Evolutionary conservation across 164 flowering plant species (phyloP), one percentile per base, ranked within the genome.

Genomic region (Tinospora cordifolia): DNA sequence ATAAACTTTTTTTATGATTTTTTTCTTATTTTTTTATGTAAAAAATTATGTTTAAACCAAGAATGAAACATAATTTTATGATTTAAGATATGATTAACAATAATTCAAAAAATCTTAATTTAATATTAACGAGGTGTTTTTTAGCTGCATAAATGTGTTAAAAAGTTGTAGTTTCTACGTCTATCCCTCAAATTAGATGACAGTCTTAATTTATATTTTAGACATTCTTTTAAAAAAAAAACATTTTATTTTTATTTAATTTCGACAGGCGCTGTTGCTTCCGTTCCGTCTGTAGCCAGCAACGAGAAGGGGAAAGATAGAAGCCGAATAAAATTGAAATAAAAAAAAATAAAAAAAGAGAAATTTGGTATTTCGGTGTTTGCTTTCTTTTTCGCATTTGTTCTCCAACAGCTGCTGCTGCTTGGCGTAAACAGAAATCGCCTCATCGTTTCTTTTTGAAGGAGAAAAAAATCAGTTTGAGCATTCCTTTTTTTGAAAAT

Each of bases 301-400:
- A n/a, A n/a, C n/a, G n/a, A n/a, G 46, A 47, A 34, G 59, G 44
- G 22, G 17, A 64, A 40, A 36, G 71, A 70, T 62, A 22, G 62
- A 47, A 27, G 25, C 71, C 71, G 27, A 47, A 24, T 51, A 49
- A 30, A 54, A 54, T 26, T 17, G 62, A 46, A n/a, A 36, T 17
- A 47, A 46, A n/a, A 36, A 27, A 38, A 54, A 70, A 70, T n/a
- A 5, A 7, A 57, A 59, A 41, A 62, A 9, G n/a, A 30, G 62
- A 22, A 34, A 63, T 46, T 70, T 25, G 30, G 25, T 62, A 44
- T 34, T 46, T 70, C 25, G 30, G 25, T 62, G 60, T 34, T 64
- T 30, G 36, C 49, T 57, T 64, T 64, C 19, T 21, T 62, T 38
- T 25, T 63, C 47, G 11, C 44, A 9, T 1, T 36, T 22, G 44